These are phyloP conservation scores for Trichoderma reesei DNA, from an alignment of 495 filamentous ascomycete genomes.

Conservation along the genomic window DNA sequence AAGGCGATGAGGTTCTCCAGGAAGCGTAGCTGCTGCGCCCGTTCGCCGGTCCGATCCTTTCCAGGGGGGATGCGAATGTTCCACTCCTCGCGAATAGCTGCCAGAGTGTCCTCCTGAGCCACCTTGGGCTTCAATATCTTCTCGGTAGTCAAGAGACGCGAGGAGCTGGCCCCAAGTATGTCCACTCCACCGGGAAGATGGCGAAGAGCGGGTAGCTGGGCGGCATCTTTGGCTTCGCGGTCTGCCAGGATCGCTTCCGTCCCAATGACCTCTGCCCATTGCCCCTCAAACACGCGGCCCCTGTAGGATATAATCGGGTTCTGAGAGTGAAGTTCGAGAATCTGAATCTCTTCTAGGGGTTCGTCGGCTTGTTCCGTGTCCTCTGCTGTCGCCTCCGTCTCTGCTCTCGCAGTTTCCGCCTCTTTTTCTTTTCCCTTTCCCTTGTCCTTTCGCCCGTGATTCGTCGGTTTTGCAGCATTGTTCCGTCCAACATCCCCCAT, in stretches of 20 bases:
- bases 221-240: constrained; percentile 31
- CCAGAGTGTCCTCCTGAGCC: constrained; percentile 14
- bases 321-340: constrained; percentile 63
- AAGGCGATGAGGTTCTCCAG: constrained; percentile 36
- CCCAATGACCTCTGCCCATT: constrained; percentile 69
- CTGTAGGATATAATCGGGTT: constrained; percentile 68
- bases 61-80: constrained; percentile 26
- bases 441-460: background rate
- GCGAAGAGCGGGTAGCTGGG: constrained; percentile 30
- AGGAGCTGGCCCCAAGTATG: constrained; percentile 49
- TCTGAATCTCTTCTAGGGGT: constrained; percentile 50
- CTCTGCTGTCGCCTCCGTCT: constrained; percentile 7
- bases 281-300: constrained; percentile 61
- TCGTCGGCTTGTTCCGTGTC: constrained; percentile 9
- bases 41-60: constrained; percentile 25
- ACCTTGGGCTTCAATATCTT: constrained; percentile 22
- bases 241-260: constrained; percentile 65
- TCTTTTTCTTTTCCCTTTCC: constrained; percentile 9
- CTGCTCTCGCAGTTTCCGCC: background rate
- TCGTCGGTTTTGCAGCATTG: background rate
- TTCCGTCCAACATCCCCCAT: constrained; percentile 8
- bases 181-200: constrained; percentile 42
- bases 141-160: constrained; percentile 34
- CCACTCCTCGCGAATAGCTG: constrained; percentile 13
- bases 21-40: constrained; percentile 35